phyloP scores from a whole-genome alignment of 2,329 filamentous ascomycete genomes.

The Paraphaeosphaeria minitans region DNA sequence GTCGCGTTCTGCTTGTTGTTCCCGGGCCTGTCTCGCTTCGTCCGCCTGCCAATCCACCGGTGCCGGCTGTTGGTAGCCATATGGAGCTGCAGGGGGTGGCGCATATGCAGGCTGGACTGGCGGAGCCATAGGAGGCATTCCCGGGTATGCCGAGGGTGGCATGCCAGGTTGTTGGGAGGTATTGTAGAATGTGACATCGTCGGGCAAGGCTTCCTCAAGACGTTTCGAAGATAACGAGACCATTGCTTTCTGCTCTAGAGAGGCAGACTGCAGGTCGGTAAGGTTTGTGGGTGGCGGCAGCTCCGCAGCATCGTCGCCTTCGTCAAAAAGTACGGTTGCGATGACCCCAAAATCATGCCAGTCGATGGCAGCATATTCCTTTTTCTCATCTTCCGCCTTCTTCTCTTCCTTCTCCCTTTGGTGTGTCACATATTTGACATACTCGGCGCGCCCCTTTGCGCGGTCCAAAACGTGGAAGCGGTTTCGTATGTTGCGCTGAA shows the following conservation, averaged over 20 bases:
- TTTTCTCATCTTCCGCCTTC: conserved; percentile 78
- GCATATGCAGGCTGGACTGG: conserved; percentile 37
- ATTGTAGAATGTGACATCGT: conserved; percentile 60
- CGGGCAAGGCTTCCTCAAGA: conserved; percentile 94
- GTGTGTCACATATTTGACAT: conserved; percentile 79
- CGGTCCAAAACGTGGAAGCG: conserved; percentile 79
- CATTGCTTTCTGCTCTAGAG: conserved; percentile 91
- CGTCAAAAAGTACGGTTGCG: conserved; percentile 90
- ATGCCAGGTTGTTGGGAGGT: conserved; percentile 36
- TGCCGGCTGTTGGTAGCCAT: conserved; percentile 38
- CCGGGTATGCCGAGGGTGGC: conserved; percentile 34
- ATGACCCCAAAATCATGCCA: conserved; percentile 98
- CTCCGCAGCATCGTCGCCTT: conserved; percentile 82
- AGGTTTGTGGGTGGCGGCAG: conserved; percentile 88
- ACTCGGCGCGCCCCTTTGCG: conserved; percentile 85
- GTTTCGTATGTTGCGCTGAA: conserved; percentile 76
- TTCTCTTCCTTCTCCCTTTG: conserved; percentile 91
- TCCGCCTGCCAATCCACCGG: conserved; percentile 46
- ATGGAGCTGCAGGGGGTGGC: conserved; percentile 27
- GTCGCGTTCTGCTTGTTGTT: conserved; percentile 55
- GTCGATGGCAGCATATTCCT: conserved; percentile 83
- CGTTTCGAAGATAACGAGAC: conserved; percentile 83
- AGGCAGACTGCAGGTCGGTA: conserved; percentile 90
- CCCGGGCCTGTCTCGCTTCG: conserved; percentile 43
- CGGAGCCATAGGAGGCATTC: conserved; percentile 35